Percentiles rank a stretch among this genome's conserved stretches.
phyloP scores from a whole-genome alignment of 2,329 filamentous ascomycete species.

The Karstenula rhodostoma region DNA sequence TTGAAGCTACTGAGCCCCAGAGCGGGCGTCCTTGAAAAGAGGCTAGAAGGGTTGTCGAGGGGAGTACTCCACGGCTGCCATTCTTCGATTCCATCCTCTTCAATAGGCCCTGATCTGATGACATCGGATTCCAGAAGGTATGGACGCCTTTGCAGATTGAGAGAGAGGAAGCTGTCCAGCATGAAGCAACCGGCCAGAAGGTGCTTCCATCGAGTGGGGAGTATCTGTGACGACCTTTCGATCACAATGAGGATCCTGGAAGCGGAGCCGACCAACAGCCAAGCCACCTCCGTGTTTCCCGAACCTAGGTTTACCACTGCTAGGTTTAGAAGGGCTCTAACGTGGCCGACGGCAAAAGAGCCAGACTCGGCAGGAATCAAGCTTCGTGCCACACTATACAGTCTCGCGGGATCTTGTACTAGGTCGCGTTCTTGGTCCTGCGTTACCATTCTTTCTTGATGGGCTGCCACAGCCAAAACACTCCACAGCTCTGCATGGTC shows the following conservation, averaged over 20 bases:
- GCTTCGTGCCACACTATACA: slow-evolving; percentile 39
- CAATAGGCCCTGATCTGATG: slow-evolving; percentile 58
- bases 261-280: slow-evolving; percentile 71
- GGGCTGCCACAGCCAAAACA: slow-evolving; percentile 53
- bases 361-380: slow-evolving; percentile 44
- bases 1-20: slow-evolving; percentile 64
- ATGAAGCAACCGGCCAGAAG: slow-evolving; percentile 67
- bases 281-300: slow-evolving; percentile 65
- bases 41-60: slow-evolving; percentile 42
- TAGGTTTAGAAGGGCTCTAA: slow-evolving; percentile 58
- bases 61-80: slow-evolving; percentile 75
- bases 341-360: slow-evolving; percentile 49
- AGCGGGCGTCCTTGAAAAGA: slow-evolving; percentile 39
- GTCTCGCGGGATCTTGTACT: slow-evolving; percentile 24
- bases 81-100: slow-evolving; percentile 75
- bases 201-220: slow-evolving; percentile 46
- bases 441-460: slow-evolving; percentile 24
- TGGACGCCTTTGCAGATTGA: slow-evolving; percentile 59
- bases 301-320: slow-evolving; percentile 70
- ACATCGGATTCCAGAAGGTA: slow-evolving; percentile 61
- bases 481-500: slow-evolving; percentile 57
- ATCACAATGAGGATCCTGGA: slow-evolving; percentile 61
- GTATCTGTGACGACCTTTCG: slow-evolving; percentile 44
- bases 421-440: slow-evolving; percentile 8
- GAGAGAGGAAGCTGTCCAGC: slow-evolving; percentile 66